Evolutionary conservation across 257 asterid species (phyloP), one percentile per base, ranked within the genome.

Genomic region (Schizonepeta tenuifolia): DNA sequence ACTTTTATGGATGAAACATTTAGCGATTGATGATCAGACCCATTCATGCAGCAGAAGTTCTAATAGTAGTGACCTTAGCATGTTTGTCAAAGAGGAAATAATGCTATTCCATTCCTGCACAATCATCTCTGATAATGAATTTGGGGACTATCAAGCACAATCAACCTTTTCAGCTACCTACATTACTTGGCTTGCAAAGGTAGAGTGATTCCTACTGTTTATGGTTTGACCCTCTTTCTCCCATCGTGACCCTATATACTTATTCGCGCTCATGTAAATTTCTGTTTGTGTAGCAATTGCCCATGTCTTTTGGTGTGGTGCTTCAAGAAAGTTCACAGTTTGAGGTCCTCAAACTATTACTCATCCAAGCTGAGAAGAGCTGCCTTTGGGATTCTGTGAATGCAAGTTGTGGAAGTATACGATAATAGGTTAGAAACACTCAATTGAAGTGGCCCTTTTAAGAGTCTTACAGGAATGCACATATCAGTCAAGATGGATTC

Each of bases 181-280:
- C 82, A 82, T 87, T 28, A 59, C 81, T 81, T 95, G 99, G 99
- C 90, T 92, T 33, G 83, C 88, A 36, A 92, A 77, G 96, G 98
- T 90, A 81, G 7, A n/a, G 54, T 9, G n/a, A 4, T 62, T 71
- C 67, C 63, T 62, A 9, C 38, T 56, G 15, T 41, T 38, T 35
- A 21, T 46, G 21, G 7, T 17, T 2, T 17, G 8, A 35, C 54
- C 36, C 35, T 58, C 12, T 65, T 24, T 41, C 11, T 67, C 26
- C 5, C n/a, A 43, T 38, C 4, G 2, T 20, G 62, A 26, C 43
- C 33, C 10, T 13, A 11, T 13, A 11, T 35, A 47, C 22, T 57
- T 58, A 28, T 35, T 51, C 28, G 24, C 59, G 13, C 28, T 40
- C 33, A 22, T 65, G 5, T 38, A 5, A 31, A 21, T 46, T 9